Evolutionary conservation across 1,139 yeast species (phyloP), one percentile per base, ranked within the genome.

Genomic region (Spathaspora sp.): DNA sequence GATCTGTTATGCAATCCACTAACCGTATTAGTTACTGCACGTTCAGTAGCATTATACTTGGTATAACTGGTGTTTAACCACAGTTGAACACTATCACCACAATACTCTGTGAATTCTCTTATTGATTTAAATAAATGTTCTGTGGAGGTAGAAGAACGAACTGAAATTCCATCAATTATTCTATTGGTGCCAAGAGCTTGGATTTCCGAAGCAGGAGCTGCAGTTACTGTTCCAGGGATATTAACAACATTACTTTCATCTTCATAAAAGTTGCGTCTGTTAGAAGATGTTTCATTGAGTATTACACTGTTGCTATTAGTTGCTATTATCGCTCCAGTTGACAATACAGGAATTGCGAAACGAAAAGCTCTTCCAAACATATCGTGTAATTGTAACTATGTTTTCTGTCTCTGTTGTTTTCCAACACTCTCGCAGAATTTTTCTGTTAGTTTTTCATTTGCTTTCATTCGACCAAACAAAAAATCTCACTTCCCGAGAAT

Each of bases 1-100:
- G 78, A 71, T 53, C 77, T 82, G 55, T 82, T 80, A 64, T 87
- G 93, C 54, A 93, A 74, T 17, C 74, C 74, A 25, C 93, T 79
- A 15, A 90, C 68, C 1, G 95, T 85, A 27, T 75, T 62, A 7
- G 90, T 80, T 43, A 89, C 81, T 49, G 76, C 70, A 58, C 84
- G 76, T 66, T 91, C 97, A 6, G 80, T 78, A 24, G 70, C 65
- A 54, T 84, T 76, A 56, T 81, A 82, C 43, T 68, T 68, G 39
- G 70, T 61, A 47, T 85, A 79, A n/a, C 69, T 69, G 34, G 59
- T 48, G 53, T 72, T 64, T 42, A 67, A 56, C 53, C 61, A 66
- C 16, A 50, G 51, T 23, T 60, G 58, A 1, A 59, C 47, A 15
- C 45, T 43, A 8, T 55, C 43, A 46, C 59, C 56, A 1, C 52